These are phyloP conservation scores for Euphorbia neoarborescens DNA, from an alignment of 441 rosid species.

Conservation along the genomic window DNA sequence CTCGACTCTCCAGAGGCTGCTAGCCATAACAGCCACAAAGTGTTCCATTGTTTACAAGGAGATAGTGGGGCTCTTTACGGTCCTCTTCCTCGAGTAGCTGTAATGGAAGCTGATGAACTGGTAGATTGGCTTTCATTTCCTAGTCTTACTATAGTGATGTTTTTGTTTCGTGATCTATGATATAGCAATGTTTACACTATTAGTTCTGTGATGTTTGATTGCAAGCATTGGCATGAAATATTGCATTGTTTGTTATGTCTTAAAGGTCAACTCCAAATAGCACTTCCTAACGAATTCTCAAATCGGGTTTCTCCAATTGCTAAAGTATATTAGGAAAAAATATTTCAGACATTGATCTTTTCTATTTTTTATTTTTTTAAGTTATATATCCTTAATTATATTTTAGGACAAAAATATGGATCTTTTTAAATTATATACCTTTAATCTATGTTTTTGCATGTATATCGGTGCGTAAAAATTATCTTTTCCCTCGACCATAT, in stretches of 20 bases:
- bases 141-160: slow-evolving; percentile 1
- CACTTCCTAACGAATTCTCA: neutral
- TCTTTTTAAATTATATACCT: neutral
- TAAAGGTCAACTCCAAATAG: neutral
- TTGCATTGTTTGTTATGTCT: neutral
- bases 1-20: slow-evolving; percentile 40
- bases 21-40: slow-evolving; percentile 37
- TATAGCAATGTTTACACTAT: neutral
- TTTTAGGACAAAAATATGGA: no score
- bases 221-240: neutral
- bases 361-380: neutral
- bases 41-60: slow-evolving; percentile 44
- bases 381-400: neutral
- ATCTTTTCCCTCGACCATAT: neutral
- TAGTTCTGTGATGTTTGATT: slow-evolving; percentile 6
- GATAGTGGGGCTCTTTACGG: slow-evolving; percentile 36
- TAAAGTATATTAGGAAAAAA: neutral
- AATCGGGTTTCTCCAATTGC: neutral
- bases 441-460: neutral
- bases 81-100: slow-evolving; percentile 42
- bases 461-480: neutral
- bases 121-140: slow-evolving; percentile 40
- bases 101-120: slow-evolving; percentile 57
- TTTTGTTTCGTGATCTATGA: slow-evolving; percentile 25
- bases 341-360: neutral